These are phyloP conservation scores for Diaporthe sp. DNA, from an alignment of 2,329 filamentous ascomycete genomes.

Conservation along the genomic window DNA sequence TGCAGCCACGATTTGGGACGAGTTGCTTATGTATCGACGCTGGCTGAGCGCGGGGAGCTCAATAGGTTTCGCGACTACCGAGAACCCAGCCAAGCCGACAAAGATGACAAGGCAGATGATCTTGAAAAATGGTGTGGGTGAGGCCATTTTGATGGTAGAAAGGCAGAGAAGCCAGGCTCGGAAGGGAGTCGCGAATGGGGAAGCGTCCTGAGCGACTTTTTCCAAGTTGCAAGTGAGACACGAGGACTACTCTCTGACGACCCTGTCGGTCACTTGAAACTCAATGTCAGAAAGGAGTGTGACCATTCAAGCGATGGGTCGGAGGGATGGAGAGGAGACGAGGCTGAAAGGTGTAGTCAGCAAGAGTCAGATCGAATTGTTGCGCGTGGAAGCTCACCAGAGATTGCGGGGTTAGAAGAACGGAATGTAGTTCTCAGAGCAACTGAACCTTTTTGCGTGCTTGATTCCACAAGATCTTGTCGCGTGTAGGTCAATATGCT, in stretches of 20 bases:
- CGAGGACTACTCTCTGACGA: too few relatives aligned
- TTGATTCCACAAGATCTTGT: background rate
- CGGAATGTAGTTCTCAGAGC: background rate
- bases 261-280: background rate
- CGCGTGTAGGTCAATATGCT: background rate
- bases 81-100: background rate
- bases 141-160: background rate
- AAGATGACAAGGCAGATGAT: slow-evolving; percentile 1
- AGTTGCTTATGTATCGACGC: background rate
- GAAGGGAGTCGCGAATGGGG: background rate
- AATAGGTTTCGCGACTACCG: slow-evolving; percentile 8
- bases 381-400: background rate
- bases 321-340: background rate
- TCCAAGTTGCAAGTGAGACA: background rate
- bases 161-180: background rate
- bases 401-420: background rate
- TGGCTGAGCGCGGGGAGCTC: background rate
- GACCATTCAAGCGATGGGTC: background rate
- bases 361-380: background rate
- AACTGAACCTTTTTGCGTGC: background rate
- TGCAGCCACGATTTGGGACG: background rate
- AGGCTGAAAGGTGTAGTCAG: background rate
- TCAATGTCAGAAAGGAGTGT: too few relatives aligned
- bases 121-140: background rate
- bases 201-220: background rate